Conservation (phyloP, 2,329 filamentous ascomycete genomes). For the Arthrobotrys pseudoclavata region DNA sequence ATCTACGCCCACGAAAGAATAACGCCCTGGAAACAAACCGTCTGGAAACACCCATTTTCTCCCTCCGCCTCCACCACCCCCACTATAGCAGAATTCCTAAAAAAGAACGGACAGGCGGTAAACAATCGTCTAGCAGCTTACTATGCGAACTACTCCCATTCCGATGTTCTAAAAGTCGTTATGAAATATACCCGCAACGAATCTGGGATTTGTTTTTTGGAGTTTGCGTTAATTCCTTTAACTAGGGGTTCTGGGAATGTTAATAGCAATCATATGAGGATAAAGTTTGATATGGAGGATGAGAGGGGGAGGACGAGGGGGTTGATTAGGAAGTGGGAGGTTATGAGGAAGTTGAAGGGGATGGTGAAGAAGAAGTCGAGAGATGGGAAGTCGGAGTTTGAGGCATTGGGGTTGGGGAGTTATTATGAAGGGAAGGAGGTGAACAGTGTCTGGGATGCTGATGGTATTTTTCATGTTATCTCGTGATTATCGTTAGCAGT, state of each 20-base stretch:
- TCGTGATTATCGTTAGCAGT: background rate
- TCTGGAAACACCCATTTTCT: background rate
- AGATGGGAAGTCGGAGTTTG: background rate
- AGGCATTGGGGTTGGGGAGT: background rate
- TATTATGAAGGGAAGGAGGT: slow-evolving; percentile 8
- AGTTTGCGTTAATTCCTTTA: background rate
- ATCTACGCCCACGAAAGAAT: background rate
- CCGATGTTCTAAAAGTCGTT: slow-evolving; percentile 6
- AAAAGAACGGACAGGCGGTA: slow-evolving; percentile 5
- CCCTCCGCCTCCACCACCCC: background rate
- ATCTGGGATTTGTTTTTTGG: background rate
- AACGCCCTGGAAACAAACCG: background rate
- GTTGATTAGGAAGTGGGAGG: slow-evolving; percentile 3
- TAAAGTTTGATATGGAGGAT: background rate
- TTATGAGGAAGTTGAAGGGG: slow-evolving; percentile 3
- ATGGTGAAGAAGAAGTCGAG: slow-evolving; percentile 4
- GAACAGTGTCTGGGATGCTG: background rate
- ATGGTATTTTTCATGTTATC: background rate
- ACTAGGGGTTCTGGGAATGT: background rate
- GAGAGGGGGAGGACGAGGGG: background rate
- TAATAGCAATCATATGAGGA: background rate
- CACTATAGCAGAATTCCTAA: background rate
- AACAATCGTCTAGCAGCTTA: background rate
- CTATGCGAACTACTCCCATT: background rate
- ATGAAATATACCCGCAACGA: background rate